Evolutionary conservation across 2,329 filamentous ascomycete genomes (phyloP), one percentile per base, ranked within the genome.

Genomic region (Aspergillus japonicus): DNA sequence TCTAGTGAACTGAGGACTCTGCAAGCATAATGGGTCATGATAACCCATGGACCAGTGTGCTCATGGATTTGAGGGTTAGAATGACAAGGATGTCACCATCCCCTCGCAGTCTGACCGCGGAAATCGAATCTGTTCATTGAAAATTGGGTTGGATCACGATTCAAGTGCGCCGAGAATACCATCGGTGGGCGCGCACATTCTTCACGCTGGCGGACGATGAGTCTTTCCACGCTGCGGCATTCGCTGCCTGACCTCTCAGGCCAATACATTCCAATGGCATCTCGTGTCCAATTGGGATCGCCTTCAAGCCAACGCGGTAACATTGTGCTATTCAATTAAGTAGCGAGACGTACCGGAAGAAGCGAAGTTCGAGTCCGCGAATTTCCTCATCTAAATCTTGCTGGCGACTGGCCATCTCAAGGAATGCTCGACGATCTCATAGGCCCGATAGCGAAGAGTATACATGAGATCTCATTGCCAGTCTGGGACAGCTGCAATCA

Each of bases 371-470:
- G 14, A 24, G 23, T n/a, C 14, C 23, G n/a, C 14, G 11, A 8
- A 2, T 3, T 3, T 12, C 8, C 5, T 50, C 31, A 29, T 50
- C 24, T 16, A 16, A 29, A 29, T 26, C 14, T 31, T 23, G 16
- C 26, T 29, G 48, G 16, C 23, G 23, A 24, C 42, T 47, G n/a
- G 42, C 53, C 53, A 55, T 55, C 42, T 8, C 53, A 48, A 24
- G 53, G 53, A 55, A 55, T 55, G 53, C 10, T 33, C 24, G 29
- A 55, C 12, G 19, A 39, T 14, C 42, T 48, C 42, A 47, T 48
- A n/a, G 33, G 42, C 21, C 26, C 14, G 14, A 10, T n/a, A 31
- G 26, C n/a, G 7, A 29, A 29, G 4, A 48, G n/a, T 54, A 35
- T 47, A 12, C 24, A 50, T n/a, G 39, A 44, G 39, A 31, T 14